Conservation (phyloP, 2,329 filamentous ascomycete species). For the Colletotrichum musae region DNA sequence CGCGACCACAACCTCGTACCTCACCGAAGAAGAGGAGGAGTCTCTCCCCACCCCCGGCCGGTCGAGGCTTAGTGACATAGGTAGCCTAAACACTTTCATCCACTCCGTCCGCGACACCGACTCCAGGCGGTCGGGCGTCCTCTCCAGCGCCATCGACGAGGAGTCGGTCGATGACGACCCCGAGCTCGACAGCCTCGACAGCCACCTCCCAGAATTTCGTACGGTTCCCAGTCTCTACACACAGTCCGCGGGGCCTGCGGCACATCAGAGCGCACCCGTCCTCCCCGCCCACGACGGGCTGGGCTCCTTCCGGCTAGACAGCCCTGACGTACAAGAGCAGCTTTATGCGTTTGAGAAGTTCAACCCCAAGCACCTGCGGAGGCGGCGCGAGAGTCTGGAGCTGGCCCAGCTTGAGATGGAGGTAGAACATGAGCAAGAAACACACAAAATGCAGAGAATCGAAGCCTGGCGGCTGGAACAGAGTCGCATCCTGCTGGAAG, state of each 20-base stretch:
- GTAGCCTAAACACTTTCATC: constrained; percentile 79
- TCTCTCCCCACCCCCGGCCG: constrained; percentile 76
- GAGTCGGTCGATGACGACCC: constrained; percentile 73
- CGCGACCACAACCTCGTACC: constrained; percentile 74
- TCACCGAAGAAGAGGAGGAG: constrained; percentile 77
- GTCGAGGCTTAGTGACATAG: constrained; percentile 85
- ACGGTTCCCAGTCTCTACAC: constrained; percentile 65
- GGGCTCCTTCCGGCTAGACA: constrained; percentile 82
- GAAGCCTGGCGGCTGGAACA: constrained; percentile 95
- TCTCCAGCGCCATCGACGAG: constrained; percentile 54
- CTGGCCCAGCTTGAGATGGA: constrained; percentile 66
- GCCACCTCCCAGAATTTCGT: constrained; percentile 90
- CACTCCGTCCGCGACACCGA: constrained; percentile 69
- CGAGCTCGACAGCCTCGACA: constrained; percentile 93
- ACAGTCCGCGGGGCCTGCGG: constrained; percentile 57
- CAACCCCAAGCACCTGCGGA: constrained; percentile 78
- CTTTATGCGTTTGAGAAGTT: constrained; percentile 91
- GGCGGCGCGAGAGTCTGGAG: constrained; percentile 68
- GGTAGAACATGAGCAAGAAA: constrained; percentile 71
- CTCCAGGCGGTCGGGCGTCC: constrained; percentile 55
- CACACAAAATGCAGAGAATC: constrained; percentile 85
- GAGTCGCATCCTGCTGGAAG: constrained; percentile 85
- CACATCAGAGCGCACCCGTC: constrained; percentile 75
- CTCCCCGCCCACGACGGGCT: constrained; percentile 94
- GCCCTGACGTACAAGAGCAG: constrained; percentile 80